These are phyloP conservation scores for Linderina pennispora DNA, from an alignment of 192 early-diverging fungal species.

Conservation along the genomic window DNA sequence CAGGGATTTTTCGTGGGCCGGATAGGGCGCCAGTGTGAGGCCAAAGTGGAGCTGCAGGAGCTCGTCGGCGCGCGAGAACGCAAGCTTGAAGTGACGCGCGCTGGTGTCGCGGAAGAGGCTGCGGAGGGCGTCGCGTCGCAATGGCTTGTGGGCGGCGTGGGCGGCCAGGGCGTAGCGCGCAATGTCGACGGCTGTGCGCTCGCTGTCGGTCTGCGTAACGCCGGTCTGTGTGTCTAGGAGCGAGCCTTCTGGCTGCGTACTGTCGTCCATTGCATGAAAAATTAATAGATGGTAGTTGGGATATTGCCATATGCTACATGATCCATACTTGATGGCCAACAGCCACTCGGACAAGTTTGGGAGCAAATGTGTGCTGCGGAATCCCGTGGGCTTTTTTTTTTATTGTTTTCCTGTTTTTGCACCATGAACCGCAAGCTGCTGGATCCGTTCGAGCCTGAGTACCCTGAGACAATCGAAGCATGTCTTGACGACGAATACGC, in stretches of 20 bases:
- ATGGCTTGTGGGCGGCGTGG: slow-evolving; percentile 27
- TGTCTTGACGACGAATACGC: slow-evolving; percentile 67
- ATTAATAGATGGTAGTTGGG: too few relatives aligned
- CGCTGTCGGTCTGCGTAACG: slow-evolving; percentile 3
- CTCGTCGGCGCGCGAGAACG: slow-evolving; percentile 16
- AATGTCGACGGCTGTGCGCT: slow-evolving; percentile 25
- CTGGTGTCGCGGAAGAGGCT: too few relatives aligned
- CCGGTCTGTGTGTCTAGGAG: too few relatives aligned
- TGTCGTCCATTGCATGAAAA: slow-evolving; percentile 13
- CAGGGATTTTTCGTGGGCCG: slow-evolving; percentile 22
- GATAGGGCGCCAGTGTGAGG: slow-evolving; percentile 23
- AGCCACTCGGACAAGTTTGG: too few relatives aligned
- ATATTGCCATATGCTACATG: too few relatives aligned
- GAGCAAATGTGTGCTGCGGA: too few relatives aligned
- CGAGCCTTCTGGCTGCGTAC: too few relatives aligned
- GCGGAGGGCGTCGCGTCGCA: slow-evolving; percentile 28
- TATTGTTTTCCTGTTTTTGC: background rate
- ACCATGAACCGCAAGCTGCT: slow-evolving; percentile 53
- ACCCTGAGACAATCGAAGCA: slow-evolving; percentile 72
- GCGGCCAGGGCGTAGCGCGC: slow-evolving; percentile 36
- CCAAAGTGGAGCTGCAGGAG: slow-evolving; percentile 30
- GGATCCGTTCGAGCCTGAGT: slow-evolving; percentile 77
- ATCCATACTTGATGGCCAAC: too few relatives aligned
- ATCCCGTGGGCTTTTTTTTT: background rate
- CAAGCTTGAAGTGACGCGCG: slow-evolving; percentile 6